Evolutionary conservation across 352 stramenopile species (phyloP).

Genomic region (Pythium phragmiticola): DNA sequence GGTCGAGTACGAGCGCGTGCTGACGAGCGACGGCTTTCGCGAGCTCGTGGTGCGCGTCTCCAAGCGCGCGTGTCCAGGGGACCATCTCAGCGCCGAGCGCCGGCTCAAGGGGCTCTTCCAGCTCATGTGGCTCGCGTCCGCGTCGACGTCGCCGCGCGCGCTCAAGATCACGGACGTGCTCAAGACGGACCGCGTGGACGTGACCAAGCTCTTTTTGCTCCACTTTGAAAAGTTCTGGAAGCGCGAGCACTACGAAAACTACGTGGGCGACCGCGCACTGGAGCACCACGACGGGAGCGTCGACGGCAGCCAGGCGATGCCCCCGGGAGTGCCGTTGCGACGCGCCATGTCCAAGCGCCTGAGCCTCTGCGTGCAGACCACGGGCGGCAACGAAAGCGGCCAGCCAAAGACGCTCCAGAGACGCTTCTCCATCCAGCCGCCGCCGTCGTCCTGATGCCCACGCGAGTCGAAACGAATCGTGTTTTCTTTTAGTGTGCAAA

Average conservation of each 20-base stretch:
- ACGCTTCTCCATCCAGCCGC: conserved; percentile 41
- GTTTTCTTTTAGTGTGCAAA: background rate
- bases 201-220: conserved; percentile 60
- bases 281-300: background rate
- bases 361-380: conserved; percentile 46
- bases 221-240: conserved; percentile 86
- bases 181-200: conserved; percentile 63
- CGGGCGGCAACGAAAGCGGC: conserved; percentile 12
- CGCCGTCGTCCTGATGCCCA: conserved; percentile 1
- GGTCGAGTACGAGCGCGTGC: conserved; percentile 60
- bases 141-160: conserved; percentile 44
- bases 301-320: background rate
- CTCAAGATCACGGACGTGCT: conserved; percentile 71
- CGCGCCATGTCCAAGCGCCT: conserved; percentile 32
- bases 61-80: conserved; percentile 41
- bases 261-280: conserved; percentile 40
- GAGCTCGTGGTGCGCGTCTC: conserved; percentile 67
- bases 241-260: conserved; percentile 72
- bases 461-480: background rate
- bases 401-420: conserved; percentile 37
- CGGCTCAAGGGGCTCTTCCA: conserved; percentile 80
- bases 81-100: conserved; percentile 35
- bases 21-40: conserved; percentile 62
- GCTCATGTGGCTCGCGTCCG: conserved; percentile 77
- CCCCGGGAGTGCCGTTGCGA: conserved; percentile 10